Conservation (phyloP, 371 early-diverging fungal species). For the Lichtheimia hyalospora region DNA sequence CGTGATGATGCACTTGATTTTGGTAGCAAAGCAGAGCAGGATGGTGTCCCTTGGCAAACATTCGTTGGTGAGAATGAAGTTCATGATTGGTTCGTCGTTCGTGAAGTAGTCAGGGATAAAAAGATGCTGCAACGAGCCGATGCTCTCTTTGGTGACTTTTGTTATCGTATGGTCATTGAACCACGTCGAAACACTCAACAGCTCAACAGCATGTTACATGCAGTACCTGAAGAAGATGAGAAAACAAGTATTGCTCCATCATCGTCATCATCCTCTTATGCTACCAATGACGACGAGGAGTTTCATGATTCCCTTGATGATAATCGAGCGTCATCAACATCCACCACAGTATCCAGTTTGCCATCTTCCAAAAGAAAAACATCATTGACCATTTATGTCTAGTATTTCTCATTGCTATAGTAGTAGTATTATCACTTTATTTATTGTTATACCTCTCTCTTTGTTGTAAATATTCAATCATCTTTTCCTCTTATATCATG, state of each 20-base stretch:
- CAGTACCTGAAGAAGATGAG: slow-evolving; percentile 25
- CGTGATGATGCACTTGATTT: slow-evolving; percentile 46
- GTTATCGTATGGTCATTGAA: slow-evolving; percentile 22
- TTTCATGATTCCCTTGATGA: slow-evolving; percentile 20
- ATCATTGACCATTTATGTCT: slow-evolving; percentile 7
- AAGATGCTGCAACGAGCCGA: slow-evolving; percentile 33
- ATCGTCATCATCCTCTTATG: not conserved
- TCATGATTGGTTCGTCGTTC: slow-evolving; percentile 52
- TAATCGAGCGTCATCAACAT: slow-evolving; percentile 1
- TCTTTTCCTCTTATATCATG: no score
- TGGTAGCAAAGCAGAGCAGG: slow-evolving; percentile 39
- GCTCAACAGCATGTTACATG: slow-evolving; percentile 12
- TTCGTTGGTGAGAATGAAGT: slow-evolving; percentile 36
- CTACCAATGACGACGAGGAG: slow-evolving; percentile 19
- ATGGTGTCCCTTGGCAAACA: slow-evolving; percentile 41
- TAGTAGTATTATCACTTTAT: no score
- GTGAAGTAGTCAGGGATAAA: slow-evolving; percentile 50
- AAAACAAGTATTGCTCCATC: not conserved
- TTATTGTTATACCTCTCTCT: no score
- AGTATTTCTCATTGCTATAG: not conserved
- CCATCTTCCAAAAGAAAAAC: not conserved
- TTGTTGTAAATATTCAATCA: no score
- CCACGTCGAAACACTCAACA: slow-evolving; percentile 6
- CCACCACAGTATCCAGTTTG: not conserved
- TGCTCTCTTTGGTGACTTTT: slow-evolving; percentile 41